Evolutionary conservation across 2,329 filamentous ascomycete species (phyloP).

Genomic region (Diaporthe batatas): DNA sequence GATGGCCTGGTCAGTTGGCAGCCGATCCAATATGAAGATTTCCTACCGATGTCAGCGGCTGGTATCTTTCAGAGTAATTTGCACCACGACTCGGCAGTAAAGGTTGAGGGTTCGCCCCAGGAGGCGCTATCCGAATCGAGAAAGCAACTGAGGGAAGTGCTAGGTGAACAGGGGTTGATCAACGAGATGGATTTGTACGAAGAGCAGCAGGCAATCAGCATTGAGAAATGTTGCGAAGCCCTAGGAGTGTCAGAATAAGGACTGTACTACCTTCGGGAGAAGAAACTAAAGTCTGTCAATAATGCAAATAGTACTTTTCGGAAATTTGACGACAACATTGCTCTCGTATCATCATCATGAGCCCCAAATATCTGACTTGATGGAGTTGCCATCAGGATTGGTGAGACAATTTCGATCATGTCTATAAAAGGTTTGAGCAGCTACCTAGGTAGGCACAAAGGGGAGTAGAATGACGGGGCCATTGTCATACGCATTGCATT

Average conservation of each 20-base stretch:
- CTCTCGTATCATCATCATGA: not conserved
- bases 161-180: constrained; percentile 30
- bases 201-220: constrained; percentile 26
- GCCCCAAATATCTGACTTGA: too few relatives aligned
- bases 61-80: constrained; percentile 54
- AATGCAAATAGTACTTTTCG: too few relatives aligned
- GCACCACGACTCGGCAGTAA: constrained; percentile 23
- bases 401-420: too few relatives aligned
- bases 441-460: too few relatives aligned
- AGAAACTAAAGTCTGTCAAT: not conserved
- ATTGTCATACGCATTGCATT: too few relatives aligned
- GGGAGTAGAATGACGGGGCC: too few relatives aligned
- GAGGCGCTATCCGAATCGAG: constrained; percentile 14
- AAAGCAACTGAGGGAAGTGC: constrained; percentile 14
- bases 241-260: constrained; percentile 10
- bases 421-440: too few relatives aligned
- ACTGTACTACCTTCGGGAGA: not conserved
- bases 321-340: not conserved
- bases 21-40: constrained; percentile 67
- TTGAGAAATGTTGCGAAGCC: constrained; percentile 4
- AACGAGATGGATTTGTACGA: constrained; percentile 37
- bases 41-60: constrained; percentile 65
- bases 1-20: constrained; percentile 51
- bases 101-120: not conserved
- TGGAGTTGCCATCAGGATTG: too few relatives aligned